phyloP scores from a whole-genome alignment of 1,284 basidiomycete species.

The Kalmanozyma brasiliensis region DNA sequence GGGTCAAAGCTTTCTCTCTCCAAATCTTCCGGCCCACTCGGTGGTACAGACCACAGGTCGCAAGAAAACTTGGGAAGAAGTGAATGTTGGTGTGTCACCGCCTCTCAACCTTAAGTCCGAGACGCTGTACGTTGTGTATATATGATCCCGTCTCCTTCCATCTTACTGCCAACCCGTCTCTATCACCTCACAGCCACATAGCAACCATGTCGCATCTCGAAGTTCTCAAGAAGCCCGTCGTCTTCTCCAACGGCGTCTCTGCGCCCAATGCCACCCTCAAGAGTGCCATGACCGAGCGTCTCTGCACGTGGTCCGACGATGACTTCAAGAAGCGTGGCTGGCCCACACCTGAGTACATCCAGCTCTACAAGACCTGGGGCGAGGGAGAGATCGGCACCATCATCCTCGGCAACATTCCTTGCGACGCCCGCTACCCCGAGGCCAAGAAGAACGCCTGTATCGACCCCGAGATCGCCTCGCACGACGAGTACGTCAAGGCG shows the following conservation, averaged over 20 bases:
- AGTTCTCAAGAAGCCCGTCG: slow-evolving; percentile 46
- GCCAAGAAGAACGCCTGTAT: slow-evolving; percentile 54
- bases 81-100: neutral
- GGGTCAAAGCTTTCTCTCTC: too few relatives aligned
- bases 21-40: too few relatives aligned
- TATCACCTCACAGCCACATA: neutral
- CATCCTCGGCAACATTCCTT: slow-evolving; percentile 56
- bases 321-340: slow-evolving; percentile 60
- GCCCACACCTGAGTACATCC: slow-evolving; percentile 53
- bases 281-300: slow-evolving; percentile 63
- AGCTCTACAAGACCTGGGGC: slow-evolving; percentile 62
- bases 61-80: neutral
- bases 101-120: slow-evolving; percentile 5
- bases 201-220: slow-evolving; percentile 44
- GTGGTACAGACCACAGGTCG: neutral
- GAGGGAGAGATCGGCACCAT: slow-evolving; percentile 60
- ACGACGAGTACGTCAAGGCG: slow-evolving; percentile 48
- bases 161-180: neutral
- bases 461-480: slow-evolving; percentile 49
- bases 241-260: slow-evolving; percentile 40
- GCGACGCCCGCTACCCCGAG: slow-evolving; percentile 50
- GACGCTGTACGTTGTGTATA: neutral
- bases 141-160: too few relatives aligned
- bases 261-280: slow-evolving; percentile 58
- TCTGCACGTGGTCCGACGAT: slow-evolving; percentile 56